Percentiles rank a stretch among this genome's conserved stretches.
These are phyloP conservation scores for Didymella arachidicola DNA, from an alignment of 2,329 filamentous ascomycete species.

Conservation along the genomic window DNA sequence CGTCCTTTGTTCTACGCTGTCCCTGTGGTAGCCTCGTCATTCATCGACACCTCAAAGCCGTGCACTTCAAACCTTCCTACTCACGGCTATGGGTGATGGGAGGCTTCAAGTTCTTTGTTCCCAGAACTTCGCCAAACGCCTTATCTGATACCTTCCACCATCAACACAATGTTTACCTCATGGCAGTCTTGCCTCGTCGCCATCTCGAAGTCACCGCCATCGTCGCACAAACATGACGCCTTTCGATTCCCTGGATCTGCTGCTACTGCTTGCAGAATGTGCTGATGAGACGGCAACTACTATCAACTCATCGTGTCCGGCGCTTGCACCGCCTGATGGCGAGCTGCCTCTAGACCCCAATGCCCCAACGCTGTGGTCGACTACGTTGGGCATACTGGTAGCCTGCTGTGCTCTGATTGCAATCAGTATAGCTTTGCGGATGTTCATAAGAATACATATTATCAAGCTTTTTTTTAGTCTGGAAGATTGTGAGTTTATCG, in stretches of 20 bases:
- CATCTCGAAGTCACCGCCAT: neutral
- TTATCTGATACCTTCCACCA: neutral
- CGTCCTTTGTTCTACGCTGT: neutral
- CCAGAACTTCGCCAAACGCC: neutral
- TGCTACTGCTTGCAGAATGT: constrained; percentile 1
- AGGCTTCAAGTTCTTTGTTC: neutral
- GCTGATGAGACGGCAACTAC: neutral
- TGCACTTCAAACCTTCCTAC: neutral
- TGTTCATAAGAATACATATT: neutral
- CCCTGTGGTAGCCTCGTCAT: neutral
- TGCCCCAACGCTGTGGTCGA: constrained; percentile 10
- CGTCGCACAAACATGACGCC: constrained; percentile 4
- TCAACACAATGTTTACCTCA: neutral
- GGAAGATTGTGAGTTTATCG: neutral
- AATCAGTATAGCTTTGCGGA: neutral
- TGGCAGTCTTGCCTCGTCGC: neutral
- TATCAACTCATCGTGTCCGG: constrained; percentile 17
- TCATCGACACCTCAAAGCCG: neutral
- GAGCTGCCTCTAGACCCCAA: constrained; percentile 21
- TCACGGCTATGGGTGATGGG: neutral
- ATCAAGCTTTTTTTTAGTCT: neutral
- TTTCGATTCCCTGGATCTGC: neutral
- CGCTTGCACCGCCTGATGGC: constrained; percentile 17
- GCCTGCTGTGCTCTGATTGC: constrained; percentile 1
- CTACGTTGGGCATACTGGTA: constrained; percentile 1